Conservation (phyloP, 306 rosid genomes). For the Corylus americana region DNA sequence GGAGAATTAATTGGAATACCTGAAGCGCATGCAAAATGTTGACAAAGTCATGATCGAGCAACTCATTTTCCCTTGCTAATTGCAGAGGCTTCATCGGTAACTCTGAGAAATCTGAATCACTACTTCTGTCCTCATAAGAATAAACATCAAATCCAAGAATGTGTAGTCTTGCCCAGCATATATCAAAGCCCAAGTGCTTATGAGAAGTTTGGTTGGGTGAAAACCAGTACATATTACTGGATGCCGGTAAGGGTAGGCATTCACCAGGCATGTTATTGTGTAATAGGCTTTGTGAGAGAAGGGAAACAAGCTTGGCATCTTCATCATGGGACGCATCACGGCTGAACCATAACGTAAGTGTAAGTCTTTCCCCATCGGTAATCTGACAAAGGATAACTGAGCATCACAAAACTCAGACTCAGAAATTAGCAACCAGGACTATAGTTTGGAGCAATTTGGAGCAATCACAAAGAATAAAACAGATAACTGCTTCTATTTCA, state of each 20-base stretch:
- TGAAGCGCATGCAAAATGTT: constrained; percentile 92
- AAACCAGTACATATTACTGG: constrained; percentile 87
- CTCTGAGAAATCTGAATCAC: constrained; percentile 48
- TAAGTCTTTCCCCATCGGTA: constrained; percentile 85
- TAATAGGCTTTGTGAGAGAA: constrained; percentile 55
- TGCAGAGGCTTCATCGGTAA: constrained; percentile 46
- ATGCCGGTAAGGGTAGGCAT: constrained; percentile 72
- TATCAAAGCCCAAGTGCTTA: constrained; percentile 56
- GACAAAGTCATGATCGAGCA: constrained; percentile 58
- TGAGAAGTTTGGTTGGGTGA: constrained; percentile 53
- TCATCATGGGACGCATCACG: constrained; percentile 85
- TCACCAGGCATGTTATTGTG: constrained; percentile 38
- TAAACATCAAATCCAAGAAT: constrained; percentile 62
- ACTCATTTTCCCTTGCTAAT: constrained; percentile 55
- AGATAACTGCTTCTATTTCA: background rate
- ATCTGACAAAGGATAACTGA: constrained; percentile 53
- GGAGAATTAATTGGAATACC: constrained; percentile 45
- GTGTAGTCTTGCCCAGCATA: constrained; percentile 86
- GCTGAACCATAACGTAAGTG: constrained; percentile 88
- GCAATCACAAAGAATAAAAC: no score
- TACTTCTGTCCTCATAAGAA: constrained; percentile 41
- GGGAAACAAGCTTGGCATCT: constrained; percentile 73
- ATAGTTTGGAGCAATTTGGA: no score
- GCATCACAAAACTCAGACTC: constrained; percentile 28
- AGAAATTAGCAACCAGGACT: background rate